Conservation (phyloP, 495 filamentous ascomycete genomes). For the Hypoxylon subgilvum region DNA sequence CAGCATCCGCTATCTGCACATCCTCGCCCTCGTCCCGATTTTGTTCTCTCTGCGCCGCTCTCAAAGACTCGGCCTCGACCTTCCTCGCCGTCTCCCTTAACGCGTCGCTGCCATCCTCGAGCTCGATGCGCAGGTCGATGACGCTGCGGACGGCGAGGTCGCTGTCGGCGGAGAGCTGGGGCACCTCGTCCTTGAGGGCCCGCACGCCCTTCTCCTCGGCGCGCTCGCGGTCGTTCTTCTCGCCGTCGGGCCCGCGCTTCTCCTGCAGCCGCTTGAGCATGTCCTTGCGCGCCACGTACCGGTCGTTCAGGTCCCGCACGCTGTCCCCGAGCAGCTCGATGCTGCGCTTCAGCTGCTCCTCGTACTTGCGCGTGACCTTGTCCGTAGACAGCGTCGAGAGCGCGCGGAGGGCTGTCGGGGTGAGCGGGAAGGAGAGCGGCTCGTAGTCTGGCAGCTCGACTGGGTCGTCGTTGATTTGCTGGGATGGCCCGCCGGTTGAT, state of each 20-base stretch:
- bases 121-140: slow-evolving; percentile 55
- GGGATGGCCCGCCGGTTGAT: slow-evolving; percentile 14
- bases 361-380: slow-evolving; percentile 44
- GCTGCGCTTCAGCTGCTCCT: slow-evolving; percentile 47
- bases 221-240: slow-evolving; percentile 48
- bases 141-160: slow-evolving; percentile 52
- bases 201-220: slow-evolving; percentile 47
- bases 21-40: slow-evolving; percentile 39
- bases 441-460: slow-evolving; percentile 64
- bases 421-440: slow-evolving; percentile 58
- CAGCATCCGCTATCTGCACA: slow-evolving; percentile 31
- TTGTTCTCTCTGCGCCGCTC: slow-evolving; percentile 47
- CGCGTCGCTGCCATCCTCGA: slow-evolving; percentile 52
- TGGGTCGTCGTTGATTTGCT: slow-evolving; percentile 14
- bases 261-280: slow-evolving; percentile 45
- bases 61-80: slow-evolving; percentile 53
- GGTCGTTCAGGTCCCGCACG: slow-evolving; percentile 60
- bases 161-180: slow-evolving; percentile 44
- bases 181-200: slow-evolving; percentile 48
- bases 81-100: slow-evolving; percentile 53
- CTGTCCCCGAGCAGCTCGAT: slow-evolving; percentile 44
- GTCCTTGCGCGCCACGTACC: slow-evolving; percentile 56
- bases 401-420: slow-evolving; percentile 34
- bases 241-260: slow-evolving; percentile 42
- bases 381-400: slow-evolving; percentile 42